Percentiles rank a stretch among this genome's conserved stretches.
phyloP scores from a whole-genome alignment of 1,139 yeast genomes.

The Debaryomycetaceae sp. region DNA sequence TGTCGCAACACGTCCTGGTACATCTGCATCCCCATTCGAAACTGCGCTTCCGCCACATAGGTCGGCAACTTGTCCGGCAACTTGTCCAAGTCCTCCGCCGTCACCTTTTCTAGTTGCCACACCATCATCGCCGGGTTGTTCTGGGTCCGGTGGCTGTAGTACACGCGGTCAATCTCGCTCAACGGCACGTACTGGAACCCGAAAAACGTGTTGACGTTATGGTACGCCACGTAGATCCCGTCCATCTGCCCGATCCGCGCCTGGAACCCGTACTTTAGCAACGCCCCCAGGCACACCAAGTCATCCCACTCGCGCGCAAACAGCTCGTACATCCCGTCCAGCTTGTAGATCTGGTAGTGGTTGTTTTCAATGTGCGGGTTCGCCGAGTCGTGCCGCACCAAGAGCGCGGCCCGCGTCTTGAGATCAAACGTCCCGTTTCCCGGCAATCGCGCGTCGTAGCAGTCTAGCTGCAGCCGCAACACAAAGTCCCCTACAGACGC shows the following conservation, averaged over 20 bases:
- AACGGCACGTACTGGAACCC: conserved; percentile 87
- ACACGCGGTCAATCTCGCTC: conserved; percentile 49
- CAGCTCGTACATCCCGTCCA: conserved; percentile 60
- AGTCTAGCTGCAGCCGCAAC: conserved; percentile 87
- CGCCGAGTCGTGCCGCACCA: conserved; percentile 69
- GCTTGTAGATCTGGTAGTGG: conserved; percentile 54
- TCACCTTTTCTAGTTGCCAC: conserved; percentile 23
- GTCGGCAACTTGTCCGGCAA: conserved; percentile 28
- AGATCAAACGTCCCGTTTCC: conserved; percentile 90
- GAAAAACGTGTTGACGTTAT: conserved; percentile 67
- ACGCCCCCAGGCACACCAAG: conserved; percentile 56
- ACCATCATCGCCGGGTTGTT: conserved; percentile 14
- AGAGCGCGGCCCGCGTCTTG: conserved; percentile 84
- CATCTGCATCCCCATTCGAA: conserved; percentile 49
- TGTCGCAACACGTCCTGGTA: conserved; percentile 42
- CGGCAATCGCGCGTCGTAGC: conserved; percentile 65
- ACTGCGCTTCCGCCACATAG: conserved; percentile 61
- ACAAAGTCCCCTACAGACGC: conserved; percentile 58
- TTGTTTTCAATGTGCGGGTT: conserved; percentile 45
- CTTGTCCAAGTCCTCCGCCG: conserved; percentile 9
- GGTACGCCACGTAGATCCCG: conserved; percentile 88
- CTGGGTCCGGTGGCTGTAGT: conserved; percentile 13
- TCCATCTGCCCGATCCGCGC: conserved; percentile 96
- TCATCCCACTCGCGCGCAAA: conserved; percentile 74
- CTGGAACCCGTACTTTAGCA: conserved; percentile 79